Percentiles rank a stretch among this genome's conserved stretches.
Conservation (phyloP, 192 early-diverging fungal species). For the Entophlyctis luteolus region DNA sequence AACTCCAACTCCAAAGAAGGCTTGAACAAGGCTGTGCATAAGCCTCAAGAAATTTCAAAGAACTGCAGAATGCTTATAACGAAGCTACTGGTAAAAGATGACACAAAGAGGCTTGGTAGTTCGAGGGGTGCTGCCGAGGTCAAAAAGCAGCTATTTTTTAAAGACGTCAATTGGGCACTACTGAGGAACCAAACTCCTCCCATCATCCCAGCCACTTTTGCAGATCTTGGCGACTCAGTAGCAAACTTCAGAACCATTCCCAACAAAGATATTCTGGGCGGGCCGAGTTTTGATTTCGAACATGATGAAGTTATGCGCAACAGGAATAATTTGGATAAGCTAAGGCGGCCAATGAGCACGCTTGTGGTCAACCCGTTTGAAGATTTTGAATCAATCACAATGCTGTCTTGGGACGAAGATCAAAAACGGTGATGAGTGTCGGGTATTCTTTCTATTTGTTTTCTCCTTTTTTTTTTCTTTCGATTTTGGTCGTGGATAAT, state of each 20-base stretch:
- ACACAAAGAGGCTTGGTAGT: conserved; percentile 79
- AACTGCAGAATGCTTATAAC: conserved; percentile 73
- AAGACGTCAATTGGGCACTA: conserved; percentile 86
- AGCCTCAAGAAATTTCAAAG: conserved; percentile 45
- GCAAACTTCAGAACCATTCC: conserved; percentile 14
- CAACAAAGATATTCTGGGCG: background rate
- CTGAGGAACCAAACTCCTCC: conserved; percentile 81
- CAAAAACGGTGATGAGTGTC: too few species aligned
- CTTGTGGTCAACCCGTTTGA: conserved; percentile 17
- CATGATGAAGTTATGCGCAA: background rate
- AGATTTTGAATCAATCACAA: conserved; percentile 12
- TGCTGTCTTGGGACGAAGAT: conserved; percentile 11
- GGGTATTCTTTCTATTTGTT: too few species aligned
- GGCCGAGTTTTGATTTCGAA: conserved; percentile 20
- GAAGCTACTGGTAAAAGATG: conserved; percentile 85
- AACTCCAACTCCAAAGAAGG: conserved; percentile 8
- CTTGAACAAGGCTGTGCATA: background rate
- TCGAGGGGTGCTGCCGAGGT: conserved; percentile 89
- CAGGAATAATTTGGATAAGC: background rate
- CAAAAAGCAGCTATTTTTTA: conserved; percentile 89
- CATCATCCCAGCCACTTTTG: conserved; percentile 4
- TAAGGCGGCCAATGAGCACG: background rate
- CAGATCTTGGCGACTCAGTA: conserved; percentile 5
- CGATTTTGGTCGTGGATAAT: too few species aligned
- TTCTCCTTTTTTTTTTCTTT: too few species aligned